These are phyloP conservation scores for Rhodotorula sp. DNA, from an alignment of 1,284 basidiomycete genomes.

Conservation along the genomic window DNA sequence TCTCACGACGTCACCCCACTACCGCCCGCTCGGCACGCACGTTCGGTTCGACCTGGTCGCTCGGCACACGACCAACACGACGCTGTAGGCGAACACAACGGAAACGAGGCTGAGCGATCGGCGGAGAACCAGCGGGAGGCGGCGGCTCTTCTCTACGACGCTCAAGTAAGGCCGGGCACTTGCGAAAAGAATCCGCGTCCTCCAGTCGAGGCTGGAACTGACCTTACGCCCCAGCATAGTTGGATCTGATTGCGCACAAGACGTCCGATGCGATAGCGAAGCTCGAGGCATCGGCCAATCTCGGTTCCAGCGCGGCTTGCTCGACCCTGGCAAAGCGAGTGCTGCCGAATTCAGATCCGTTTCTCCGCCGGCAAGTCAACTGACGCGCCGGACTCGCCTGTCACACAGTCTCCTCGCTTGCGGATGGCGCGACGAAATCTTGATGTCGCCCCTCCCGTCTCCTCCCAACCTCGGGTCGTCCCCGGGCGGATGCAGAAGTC, in stretches of 20 bases:
- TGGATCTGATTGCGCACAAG: slow-evolving; percentile 38
- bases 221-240: slow-evolving; percentile 14
- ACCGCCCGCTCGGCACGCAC: background rate
- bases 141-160: background rate
- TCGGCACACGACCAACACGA: background rate
- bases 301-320: slow-evolving; percentile 36
- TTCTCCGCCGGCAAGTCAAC: background rate
- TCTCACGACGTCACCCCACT: too few species aligned
- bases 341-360: too few species aligned
- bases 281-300: slow-evolving; percentile 29
- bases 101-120: background rate
- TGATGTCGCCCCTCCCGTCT: slow-evolving; percentile 6
- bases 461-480: background rate
- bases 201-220: background rate
- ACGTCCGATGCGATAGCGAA: slow-evolving; percentile 20
- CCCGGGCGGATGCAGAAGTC: background rate
- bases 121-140: background rate
- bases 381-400: background rate
- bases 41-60: background rate
- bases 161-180: background rate
- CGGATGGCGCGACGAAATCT: background rate
- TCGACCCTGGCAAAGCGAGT: slow-evolving; percentile 39
- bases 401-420: slow-evolving; percentile 5
- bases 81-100: too few species aligned
- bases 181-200: background rate